These are phyloP conservation scores for Poronia punctata DNA, from an alignment of 495 filamentous ascomycete species.

Conservation along the genomic window DNA sequence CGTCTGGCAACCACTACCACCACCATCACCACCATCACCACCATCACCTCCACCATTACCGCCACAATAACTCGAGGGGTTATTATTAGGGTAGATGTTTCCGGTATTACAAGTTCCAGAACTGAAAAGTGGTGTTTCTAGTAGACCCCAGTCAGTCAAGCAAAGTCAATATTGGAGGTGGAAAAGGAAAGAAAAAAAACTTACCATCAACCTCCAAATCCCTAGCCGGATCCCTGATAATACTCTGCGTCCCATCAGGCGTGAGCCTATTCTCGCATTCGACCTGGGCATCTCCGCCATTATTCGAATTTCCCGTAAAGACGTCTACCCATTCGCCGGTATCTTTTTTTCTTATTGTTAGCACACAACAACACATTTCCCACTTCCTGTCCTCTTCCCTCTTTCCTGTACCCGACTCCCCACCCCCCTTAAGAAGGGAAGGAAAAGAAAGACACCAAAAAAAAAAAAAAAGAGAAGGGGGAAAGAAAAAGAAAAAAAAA, in stretches of 20 bases:
- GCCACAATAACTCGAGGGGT: constrained; percentile 6
- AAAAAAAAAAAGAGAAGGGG: no score
- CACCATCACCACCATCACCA: not conserved
- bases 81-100: constrained; percentile 9
- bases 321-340: constrained; percentile 8
- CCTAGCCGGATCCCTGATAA: constrained; percentile 12
- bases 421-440: not conserved
- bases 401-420: not conserved
- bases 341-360: no score
- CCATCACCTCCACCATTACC: not conserved
- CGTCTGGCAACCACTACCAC: constrained; percentile 8
- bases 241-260: constrained; percentile 8
- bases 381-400: constrained; percentile 1
- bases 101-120: constrained; percentile 15
- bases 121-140: constrained; percentile 16
- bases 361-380: no score
- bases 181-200: not conserved
- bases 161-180: not conserved
- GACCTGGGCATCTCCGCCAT: constrained; percentile 23
- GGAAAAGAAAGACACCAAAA: not conserved
- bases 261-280: constrained; percentile 34
- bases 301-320: constrained; percentile 25
- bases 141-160: no score
- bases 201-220: constrained; percentile 17
- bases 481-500: not conserved